Evolutionary conservation across 805 yeast genomes (phyloP), one percentile per base, ranked within the genome.

Genomic region (Barnettozyma pratensis): DNA sequence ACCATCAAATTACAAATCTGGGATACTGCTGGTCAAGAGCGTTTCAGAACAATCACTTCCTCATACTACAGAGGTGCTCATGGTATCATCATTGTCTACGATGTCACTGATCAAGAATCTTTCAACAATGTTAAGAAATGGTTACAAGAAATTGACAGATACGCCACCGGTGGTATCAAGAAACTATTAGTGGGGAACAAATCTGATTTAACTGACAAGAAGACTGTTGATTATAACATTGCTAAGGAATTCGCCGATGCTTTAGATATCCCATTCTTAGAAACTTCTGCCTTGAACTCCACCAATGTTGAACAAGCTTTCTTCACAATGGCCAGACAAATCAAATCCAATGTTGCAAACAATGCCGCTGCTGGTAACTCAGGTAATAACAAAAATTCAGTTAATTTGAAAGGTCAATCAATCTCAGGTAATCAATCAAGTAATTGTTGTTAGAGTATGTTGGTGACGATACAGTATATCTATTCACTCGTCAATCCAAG

Each of bases 1-100:
- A 88, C 96, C 47, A 94, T 94, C 67, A 94, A 94, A 73, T 79
- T 94, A 65, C 99, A 94, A 74, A 92, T 94, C 65, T 94, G 99
- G 99, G 99, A 94, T 67, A 94, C 99, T 48, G 99, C 98, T 10
- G 99, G 99, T 42, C 99, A 94, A 74, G 99, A 94, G 70, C 77
- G 99, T 61, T 94, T 94, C 75, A 84, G 98, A 72, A 94, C 99
- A 45, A 92, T 92, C 72, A 94, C 98, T 10, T 87, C 97, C 11
- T 88, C 97, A 12, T 92, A 92, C 74, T 92, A 92, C 76, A 85
- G 99, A 69, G 99, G 99, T 49, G 97, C 98, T 10, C 98, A 92
- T 66, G 99, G 99, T 53, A 94, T 92, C 68, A 94, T 92, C 62
- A 92, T 92, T 60, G 99, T 92, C 46, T 92, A 94, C 69, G 99